Conservation (phyloP, 78 protist species). For the Dictyostelium discoideum region DNA sequence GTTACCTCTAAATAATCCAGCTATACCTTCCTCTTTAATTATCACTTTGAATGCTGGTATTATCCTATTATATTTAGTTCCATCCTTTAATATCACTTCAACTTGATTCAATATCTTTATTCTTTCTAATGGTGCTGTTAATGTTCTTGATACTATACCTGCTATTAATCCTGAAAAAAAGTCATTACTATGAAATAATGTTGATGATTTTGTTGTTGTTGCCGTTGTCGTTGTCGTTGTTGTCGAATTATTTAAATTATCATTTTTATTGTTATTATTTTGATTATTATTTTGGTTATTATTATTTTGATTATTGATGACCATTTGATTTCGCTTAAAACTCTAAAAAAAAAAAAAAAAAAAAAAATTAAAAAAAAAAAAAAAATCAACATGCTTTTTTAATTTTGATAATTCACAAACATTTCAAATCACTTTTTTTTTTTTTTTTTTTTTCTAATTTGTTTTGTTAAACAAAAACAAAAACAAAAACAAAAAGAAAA, state of each 20-base stretch:
- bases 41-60: conserved; percentile 21
- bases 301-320: neutral
- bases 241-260: neutral
- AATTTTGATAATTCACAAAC: too few species aligned
- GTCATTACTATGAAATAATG: conserved; percentile 3
- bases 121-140: conserved; percentile 83
- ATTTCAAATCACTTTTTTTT: neutral
- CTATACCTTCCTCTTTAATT: conserved; percentile 39
- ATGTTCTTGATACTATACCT: conserved; percentile 72
- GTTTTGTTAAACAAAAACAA: too few species aligned
- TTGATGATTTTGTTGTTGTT: neutral
- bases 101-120: conserved; percentile 63
- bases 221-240: neutral
- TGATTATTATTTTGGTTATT: neutral
- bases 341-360: neutral
- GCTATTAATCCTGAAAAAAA: conserved; percentile 53
- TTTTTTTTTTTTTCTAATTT: neutral
- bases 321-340: neutral
- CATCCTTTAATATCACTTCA: neutral
- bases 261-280: neutral
- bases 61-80: conserved; percentile 36
- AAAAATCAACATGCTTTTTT: neutral
- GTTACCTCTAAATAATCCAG: conserved; percentile 65
- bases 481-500: too few species aligned
- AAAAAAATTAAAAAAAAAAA: neutral